Evolutionary conservation across 2,329 filamentous ascomycete genomes (phyloP).

Genomic region (Fusarium papillatum): DNA sequence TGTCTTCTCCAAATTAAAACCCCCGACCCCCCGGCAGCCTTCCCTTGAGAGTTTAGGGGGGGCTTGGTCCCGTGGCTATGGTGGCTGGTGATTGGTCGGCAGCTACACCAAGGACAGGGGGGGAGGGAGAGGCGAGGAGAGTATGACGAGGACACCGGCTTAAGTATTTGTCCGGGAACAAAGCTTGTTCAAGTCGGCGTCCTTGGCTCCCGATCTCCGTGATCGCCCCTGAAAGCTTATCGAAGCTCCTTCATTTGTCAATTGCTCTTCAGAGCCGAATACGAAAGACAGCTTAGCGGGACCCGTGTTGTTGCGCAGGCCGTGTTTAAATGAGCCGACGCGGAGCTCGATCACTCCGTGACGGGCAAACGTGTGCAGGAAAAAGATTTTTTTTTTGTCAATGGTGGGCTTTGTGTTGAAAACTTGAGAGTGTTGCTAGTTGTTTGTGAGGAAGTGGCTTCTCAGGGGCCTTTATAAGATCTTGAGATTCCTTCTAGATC

Average conservation of each 20-base stretch:
- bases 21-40: background rate
- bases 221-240: conserved; percentile 3
- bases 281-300: conserved; percentile 24
- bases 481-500: conserved; percentile 1
- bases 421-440: conserved; percentile 1
- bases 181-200: conserved; percentile 2
- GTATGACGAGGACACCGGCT: conserved; percentile 8
- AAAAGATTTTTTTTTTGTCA: background rate
- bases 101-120: background rate
- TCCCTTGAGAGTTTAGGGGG: conserved; percentile 16
- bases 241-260: conserved; percentile 22
- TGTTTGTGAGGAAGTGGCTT: background rate
- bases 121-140: background rate
- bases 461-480: conserved; percentile 10
- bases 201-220: conserved; percentile 18
- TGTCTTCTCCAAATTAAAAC: conserved; percentile 33
- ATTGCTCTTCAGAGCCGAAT: conserved; percentile 20
- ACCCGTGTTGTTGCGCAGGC: conserved; percentile 9
- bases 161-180: conserved; percentile 29
- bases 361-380: conserved; percentile 12
- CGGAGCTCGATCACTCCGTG: conserved; percentile 42
- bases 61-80: conserved; percentile 11
- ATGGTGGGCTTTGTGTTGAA: conserved; percentile 16
- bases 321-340: conserved; percentile 26
- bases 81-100: conserved; percentile 26